phyloP scores from a whole-genome alignment of 306 rosid genomes.

The Vigna trinervia region DNA sequence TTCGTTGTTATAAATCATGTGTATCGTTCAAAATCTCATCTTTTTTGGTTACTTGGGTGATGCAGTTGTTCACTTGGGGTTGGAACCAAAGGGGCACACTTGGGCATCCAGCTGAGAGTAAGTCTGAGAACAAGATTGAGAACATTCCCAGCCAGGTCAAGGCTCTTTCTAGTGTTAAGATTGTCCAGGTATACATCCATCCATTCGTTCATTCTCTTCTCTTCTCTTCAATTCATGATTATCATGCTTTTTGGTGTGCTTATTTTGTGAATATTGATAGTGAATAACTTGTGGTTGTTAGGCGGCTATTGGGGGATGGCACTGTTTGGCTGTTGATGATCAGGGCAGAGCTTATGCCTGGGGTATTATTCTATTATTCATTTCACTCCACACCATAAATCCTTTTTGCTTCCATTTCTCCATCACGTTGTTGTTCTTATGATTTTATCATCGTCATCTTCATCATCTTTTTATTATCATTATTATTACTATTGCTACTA shows the following conservation, averaged over 20 bases:
- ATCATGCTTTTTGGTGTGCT: not conserved
- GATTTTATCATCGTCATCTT: no score
- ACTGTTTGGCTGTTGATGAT: conserved; percentile 99
- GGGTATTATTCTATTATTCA: conserved; percentile 64
- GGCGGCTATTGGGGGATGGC: conserved; percentile 99
- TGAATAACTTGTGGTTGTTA: conserved; percentile 34
- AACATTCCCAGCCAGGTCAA: conserved; percentile 94
- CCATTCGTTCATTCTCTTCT: not conserved
- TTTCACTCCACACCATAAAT: conserved; percentile 18
- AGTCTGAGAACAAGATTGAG: conserved; percentile 86
- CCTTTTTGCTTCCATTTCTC: conserved; percentile 35
- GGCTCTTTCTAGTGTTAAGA: conserved; percentile 72
- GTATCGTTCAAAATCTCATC: not conserved
- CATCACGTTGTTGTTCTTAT: not conserved
- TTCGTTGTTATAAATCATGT: not conserved
- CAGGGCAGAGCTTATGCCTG: conserved; percentile 97
- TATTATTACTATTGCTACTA: not conserved
- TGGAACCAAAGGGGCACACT: conserved; percentile 99
- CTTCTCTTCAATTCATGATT: not conserved
- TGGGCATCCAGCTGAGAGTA: conserved; percentile 79
- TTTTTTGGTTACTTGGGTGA: not conserved
- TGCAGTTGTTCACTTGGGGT: conserved; percentile 97
- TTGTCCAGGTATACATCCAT: conserved; percentile 72
- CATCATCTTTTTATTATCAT: no score
- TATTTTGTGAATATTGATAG: conserved; percentile 15